These are phyloP conservation scores for Tripterygium wilfordii DNA, from an alignment of 177 flowering plant genomes.

Conservation along the genomic window DNA sequence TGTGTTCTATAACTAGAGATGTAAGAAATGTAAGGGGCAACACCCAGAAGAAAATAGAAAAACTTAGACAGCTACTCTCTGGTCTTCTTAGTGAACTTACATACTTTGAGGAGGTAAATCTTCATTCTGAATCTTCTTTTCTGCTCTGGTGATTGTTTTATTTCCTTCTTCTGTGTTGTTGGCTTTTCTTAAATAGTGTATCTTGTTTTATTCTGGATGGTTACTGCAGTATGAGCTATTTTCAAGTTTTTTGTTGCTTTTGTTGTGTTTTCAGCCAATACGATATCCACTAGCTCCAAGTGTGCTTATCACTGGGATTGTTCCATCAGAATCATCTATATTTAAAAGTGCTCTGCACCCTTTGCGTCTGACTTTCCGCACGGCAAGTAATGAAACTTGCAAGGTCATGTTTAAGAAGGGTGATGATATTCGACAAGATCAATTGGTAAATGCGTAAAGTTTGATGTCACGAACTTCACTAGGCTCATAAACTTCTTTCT, in stretches of 20 bases:
- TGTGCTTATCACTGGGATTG: conserved; percentile 81
- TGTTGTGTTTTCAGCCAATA: conserved; percentile 62
- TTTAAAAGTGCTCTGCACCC: conserved; percentile 97
- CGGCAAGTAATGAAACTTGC: conserved; percentile 73
- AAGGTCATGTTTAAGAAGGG: conserved; percentile 96
- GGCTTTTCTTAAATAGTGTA: background rate
- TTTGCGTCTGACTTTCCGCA: conserved; percentile 81
- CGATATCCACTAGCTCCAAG: conserved; percentile 84
- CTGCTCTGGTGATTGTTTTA: too few species aligned
- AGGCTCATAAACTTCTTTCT: background rate
- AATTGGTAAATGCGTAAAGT: conserved; percentile 52
- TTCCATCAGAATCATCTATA: conserved; percentile 88
- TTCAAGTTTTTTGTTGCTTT: conserved; percentile 2
- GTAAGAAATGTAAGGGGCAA: conserved; percentile 95
- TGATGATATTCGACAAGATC: conserved; percentile 97
- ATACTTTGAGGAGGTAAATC: conserved; percentile 90
- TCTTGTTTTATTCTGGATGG: background rate
- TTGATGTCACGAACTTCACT: conserved; percentile 4
- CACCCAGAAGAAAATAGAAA: conserved; percentile 94
- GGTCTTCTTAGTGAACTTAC: conserved; percentile 98
- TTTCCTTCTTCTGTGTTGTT: background rate
- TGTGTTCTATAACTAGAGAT: conserved; percentile 89
- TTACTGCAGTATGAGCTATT: background rate
- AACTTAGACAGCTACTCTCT: conserved; percentile 93
- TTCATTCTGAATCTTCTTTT: conserved; percentile 1